Evolutionary conservation across 495 filamentous ascomycete genomes (phyloP).

Genomic region (Tuber borchii): DNA sequence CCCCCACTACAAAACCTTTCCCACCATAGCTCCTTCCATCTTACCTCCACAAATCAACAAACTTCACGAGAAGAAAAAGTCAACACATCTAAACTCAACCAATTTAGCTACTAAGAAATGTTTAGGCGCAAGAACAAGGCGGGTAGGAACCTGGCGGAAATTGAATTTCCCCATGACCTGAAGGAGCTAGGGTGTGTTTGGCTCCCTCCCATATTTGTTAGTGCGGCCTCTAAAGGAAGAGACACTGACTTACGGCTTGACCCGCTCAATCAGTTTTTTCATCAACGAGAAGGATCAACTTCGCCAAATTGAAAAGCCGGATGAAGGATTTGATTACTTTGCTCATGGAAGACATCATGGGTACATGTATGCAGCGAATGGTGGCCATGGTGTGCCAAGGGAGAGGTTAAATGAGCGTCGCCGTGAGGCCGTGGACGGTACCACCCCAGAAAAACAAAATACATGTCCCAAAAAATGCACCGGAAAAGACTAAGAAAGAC

Average conservation of each 20-base stretch:
- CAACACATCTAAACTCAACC: neutral
- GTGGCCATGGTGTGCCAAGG: constrained; percentile 15
- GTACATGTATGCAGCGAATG: constrained; percentile 27
- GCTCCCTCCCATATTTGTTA: constrained; percentile 3
- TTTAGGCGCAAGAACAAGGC: constrained; percentile 35
- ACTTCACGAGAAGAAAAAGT: constrained; percentile 1
- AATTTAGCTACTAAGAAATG: constrained; percentile 16
- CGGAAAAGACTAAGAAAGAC: neutral
- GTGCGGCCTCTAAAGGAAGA: neutral
- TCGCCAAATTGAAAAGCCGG: constrained; percentile 36
- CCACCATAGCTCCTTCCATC: neutral
- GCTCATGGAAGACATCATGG: constrained; percentile 30
- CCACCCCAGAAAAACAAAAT: constrained; percentile 8
- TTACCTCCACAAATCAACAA: neutral
- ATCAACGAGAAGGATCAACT: constrained; percentile 37
- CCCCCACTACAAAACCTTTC: constrained; percentile 3
- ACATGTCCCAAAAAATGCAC: neutral
- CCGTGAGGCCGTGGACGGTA: constrained; percentile 38
- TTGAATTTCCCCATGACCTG: constrained; percentile 35
- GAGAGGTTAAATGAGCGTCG: constrained; percentile 39
- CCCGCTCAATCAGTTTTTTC: constrained; percentile 26
- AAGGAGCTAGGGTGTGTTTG: constrained; percentile 34
- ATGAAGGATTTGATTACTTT: constrained; percentile 32
- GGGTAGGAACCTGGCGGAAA: constrained; percentile 15
- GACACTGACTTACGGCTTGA: neutral